Conservation (phyloP, 164 flowering plant species). For the Tetrastigma voinierianum region DNA sequence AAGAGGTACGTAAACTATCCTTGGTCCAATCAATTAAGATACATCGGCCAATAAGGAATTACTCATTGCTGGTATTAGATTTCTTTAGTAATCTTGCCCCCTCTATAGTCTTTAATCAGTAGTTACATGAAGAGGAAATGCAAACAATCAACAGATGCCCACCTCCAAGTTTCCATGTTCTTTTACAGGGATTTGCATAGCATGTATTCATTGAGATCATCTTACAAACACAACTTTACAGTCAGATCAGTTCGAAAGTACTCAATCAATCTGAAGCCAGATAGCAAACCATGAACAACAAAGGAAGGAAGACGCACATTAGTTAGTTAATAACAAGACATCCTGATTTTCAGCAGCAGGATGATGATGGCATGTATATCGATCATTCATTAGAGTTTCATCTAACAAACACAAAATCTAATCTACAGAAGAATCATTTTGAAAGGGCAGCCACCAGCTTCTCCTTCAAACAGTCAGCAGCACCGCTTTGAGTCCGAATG, state of each 20-base stretch:
- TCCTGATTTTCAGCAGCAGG: not conserved
- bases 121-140: too few relatives aligned
- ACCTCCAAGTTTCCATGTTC: too few relatives aligned
- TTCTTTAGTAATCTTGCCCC: too few relatives aligned
- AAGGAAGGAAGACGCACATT: not conserved
- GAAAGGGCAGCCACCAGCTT: slow-evolving; percentile 56
- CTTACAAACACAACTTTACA: slow-evolving; percentile 4
- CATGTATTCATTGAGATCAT: too few relatives aligned
- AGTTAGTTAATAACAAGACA: not conserved
- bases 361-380: not conserved
- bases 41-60: too few relatives aligned
- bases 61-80: too few relatives aligned
- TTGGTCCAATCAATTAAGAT: too few relatives aligned
- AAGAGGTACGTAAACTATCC: too few relatives aligned
- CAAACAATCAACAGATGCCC: too few relatives aligned
- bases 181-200: slow-evolving; percentile 3
- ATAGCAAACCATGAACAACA: too few relatives aligned
- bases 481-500: slow-evolving; percentile 40
- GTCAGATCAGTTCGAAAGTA: slow-evolving; percentile 38
- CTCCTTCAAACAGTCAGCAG: slow-evolving; percentile 63
- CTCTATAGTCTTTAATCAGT: too few relatives aligned
- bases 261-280: too few relatives aligned
- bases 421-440: slow-evolving; percentile 26
- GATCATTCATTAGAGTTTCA: not conserved
- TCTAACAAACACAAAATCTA: slow-evolving; percentile 23